phyloP scores from a whole-genome alignment of 2,329 filamentous ascomycete species.

The Trichoderma hamatum region DNA sequence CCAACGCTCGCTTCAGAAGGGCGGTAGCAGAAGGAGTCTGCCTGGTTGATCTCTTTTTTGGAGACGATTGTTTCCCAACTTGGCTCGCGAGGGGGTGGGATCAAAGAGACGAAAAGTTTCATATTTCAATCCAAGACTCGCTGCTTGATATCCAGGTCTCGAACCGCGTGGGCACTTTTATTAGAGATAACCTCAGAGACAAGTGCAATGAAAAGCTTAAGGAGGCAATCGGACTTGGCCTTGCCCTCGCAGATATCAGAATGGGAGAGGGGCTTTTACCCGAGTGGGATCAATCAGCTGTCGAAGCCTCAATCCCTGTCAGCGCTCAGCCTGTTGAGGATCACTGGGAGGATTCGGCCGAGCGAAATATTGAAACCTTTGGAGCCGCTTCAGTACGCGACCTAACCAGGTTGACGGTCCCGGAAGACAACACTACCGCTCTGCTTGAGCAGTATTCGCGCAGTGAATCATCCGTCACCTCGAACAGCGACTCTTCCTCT shows the following conservation, averaged over 20 bases:
- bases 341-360: background rate
- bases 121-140: conserved; percentile 34
- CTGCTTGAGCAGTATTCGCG: background rate
- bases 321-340: background rate
- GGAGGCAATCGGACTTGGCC: conserved; percentile 33
- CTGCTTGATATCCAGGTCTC: conserved; percentile 31
- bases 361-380: background rate
- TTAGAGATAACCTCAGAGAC: conserved; percentile 32
- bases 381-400: background rate
- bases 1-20: conserved; percentile 33
- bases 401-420: too few species aligned
- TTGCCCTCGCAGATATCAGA: conserved; percentile 31
- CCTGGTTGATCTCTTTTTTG: conserved; percentile 34
- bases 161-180: conserved; percentile 28
- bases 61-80: conserved; percentile 37
- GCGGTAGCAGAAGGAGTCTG: conserved; percentile 30
- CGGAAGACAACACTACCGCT: background rate
- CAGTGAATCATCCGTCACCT: background rate
- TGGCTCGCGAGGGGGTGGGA: conserved; percentile 40
- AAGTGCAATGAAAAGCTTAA: conserved; percentile 36
- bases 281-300: conserved; percentile 31
- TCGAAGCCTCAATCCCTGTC: background rate
- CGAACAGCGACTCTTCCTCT: conserved; percentile 1
- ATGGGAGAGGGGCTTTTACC: conserved; percentile 38
- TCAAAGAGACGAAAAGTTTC: conserved; percentile 32